phyloP scores from a whole-genome alignment of 1,284 basidiomycete genomes.

The Boletus mariae region DNA sequence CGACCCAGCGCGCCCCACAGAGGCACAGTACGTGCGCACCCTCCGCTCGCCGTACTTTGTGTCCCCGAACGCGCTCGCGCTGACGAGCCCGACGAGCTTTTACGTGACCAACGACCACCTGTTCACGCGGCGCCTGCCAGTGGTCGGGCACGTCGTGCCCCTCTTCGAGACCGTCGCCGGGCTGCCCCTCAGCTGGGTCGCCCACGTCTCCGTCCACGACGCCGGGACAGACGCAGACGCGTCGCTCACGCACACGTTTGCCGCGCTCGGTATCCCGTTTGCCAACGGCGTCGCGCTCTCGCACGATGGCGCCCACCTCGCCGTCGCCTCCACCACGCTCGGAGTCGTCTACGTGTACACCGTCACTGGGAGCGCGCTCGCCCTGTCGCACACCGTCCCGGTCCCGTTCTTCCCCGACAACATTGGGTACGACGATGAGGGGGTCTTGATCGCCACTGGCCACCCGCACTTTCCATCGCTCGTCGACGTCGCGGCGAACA shows the following conservation, averaged over 20 bases:
- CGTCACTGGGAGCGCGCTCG: slow-evolving; percentile 32
- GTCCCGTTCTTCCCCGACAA: slow-evolving; percentile 65
- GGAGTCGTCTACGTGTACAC: slow-evolving; percentile 50
- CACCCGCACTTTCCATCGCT: slow-evolving; percentile 61
- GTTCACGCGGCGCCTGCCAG: slow-evolving; percentile 58
- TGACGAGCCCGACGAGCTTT: slow-evolving; percentile 59
- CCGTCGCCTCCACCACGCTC: slow-evolving; percentile 52
- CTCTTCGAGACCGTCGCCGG: slow-evolving; percentile 53
- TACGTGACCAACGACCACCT: slow-evolving; percentile 69
- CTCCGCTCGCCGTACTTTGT: slow-evolving; percentile 52
- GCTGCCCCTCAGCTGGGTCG: slow-evolving; percentile 56
- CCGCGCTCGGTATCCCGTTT: slow-evolving; percentile 52
- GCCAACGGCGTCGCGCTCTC: slow-evolving; percentile 66
- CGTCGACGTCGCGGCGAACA: slow-evolving; percentile 41
- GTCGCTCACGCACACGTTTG: slow-evolving; percentile 35
- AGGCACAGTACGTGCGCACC: slow-evolving; percentile 53
- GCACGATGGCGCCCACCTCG: slow-evolving; percentile 44
- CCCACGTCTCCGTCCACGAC: slow-evolving; percentile 46
- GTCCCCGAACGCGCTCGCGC: slow-evolving; percentile 61
- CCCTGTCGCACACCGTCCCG: slow-evolving; percentile 36
- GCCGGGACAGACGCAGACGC: not conserved
- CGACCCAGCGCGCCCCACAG: slow-evolving; percentile 39
- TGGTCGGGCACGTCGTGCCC: slow-evolving; percentile 47
- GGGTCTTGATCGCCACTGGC: slow-evolving; percentile 54
- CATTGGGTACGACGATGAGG: slow-evolving; percentile 46